Percentiles rank a stretch among this genome's conserved stretches.
Conservation (phyloP, 345 rosid genomes). For the Lepidium didymum region DNA sequence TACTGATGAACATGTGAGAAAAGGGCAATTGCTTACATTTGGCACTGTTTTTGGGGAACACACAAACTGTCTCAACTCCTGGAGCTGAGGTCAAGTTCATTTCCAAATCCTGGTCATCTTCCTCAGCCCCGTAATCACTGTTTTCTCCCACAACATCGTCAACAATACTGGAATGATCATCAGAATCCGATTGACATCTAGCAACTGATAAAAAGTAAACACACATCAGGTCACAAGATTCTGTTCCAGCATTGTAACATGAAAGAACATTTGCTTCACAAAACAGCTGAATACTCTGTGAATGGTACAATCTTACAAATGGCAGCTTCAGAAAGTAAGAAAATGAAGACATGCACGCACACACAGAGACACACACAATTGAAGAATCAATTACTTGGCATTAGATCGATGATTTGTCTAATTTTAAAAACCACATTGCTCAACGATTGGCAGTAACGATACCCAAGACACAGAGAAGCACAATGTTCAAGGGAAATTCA, state of each 20-base stretch:
- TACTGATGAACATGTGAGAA: background rate
- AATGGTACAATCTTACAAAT: background rate
- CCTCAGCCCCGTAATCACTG: slow-evolving; percentile 42
- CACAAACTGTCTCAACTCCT: slow-evolving; percentile 59
- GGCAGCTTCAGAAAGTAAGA: background rate
- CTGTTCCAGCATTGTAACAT: background rate
- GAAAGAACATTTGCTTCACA: background rate
- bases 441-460: background rate
- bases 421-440: background rate
- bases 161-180: slow-evolving; percentile 42
- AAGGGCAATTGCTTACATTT: slow-evolving; percentile 38
- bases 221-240: background rate
- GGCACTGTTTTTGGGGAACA: slow-evolving; percentile 81
- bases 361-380: background rate
- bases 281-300: background rate
- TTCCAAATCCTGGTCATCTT: slow-evolving; percentile 60
- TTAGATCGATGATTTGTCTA: background rate
- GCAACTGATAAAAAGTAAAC: slow-evolving; percentile 40
- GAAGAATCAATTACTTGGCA: background rate
- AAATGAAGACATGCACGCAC: background rate
- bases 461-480: background rate
- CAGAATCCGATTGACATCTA: slow-evolving; percentile 51
- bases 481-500: background rate
- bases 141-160: slow-evolving; percentile 27
- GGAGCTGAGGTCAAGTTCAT: slow-evolving; percentile 55